Evolutionary conservation across 2,329 filamentous ascomycete genomes (phyloP), one percentile per base, ranked within the genome.

Genomic region (Onygenales sp.): DNA sequence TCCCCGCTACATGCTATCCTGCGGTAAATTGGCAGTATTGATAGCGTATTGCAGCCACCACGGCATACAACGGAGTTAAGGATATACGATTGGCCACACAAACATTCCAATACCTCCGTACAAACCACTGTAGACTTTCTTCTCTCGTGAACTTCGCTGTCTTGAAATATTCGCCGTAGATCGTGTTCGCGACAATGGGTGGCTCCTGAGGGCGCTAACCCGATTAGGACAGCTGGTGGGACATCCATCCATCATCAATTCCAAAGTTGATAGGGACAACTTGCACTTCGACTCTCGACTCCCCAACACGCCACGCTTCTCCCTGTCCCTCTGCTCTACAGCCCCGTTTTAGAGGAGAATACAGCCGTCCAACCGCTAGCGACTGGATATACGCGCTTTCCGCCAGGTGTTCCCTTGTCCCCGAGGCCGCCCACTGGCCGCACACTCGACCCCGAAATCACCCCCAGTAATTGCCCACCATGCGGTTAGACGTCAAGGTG

Each of bases 401-500:
- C 61, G 60, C 56, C 65, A 61, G 62, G 52, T 57, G 58, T 53
- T 58, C 58, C 61, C 58, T 61, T 60, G 21, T 63, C 54, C 61
- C 53, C 53, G 57, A 62, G 61, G 63, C 62, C 62, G 51, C 54
- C 59, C 55, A 62, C 63, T 60, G 65, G 64, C 66, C 63, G 59
- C 67, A 68, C 64, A 65, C 46, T 49, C 39, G 31, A 17, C 46
- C 9, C 37, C 13, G 3, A 33, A 11, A 11, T 17, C 14, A 47
- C 46, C 42, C 49, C 42, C 49, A 62, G 60, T 58, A 57, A 58
- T 61, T 61, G 61, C 61, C 64, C 68, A 75, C 61, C 51, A 82
- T 82, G 79, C 77, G 77, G 63, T 74, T 82, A 64, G 79, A 82
- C 66, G 74, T 82, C 46, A 82, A 82, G 77, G 79, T 81, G 69